Evolutionary conservation across 441 rosid genomes (phyloP).

Genomic region (Kokia cookei): DNA sequence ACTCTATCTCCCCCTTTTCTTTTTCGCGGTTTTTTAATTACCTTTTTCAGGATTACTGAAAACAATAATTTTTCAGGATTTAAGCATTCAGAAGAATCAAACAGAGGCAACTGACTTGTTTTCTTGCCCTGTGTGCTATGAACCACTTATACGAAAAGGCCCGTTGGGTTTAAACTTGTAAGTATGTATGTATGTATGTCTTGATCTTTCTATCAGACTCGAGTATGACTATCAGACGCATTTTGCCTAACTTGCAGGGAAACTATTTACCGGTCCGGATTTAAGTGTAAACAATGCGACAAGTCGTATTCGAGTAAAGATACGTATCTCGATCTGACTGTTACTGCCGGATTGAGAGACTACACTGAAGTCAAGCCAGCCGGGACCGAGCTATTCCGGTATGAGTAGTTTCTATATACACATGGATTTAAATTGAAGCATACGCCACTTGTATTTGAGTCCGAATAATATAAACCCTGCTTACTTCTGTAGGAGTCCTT

Average conservation of each 20-base stretch:
- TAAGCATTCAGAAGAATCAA: slow-evolving; percentile 25
- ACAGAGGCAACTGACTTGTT: slow-evolving; percentile 47
- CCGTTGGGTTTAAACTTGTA: slow-evolving; percentile 90
- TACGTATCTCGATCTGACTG: slow-evolving; percentile 72
- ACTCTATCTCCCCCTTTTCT: not conserved
- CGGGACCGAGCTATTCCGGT: slow-evolving; percentile 79
- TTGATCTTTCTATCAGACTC: not conserved
- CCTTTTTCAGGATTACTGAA: not conserved
- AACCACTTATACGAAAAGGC: slow-evolving; percentile 81
- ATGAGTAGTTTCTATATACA: not conserved
- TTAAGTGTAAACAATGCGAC: slow-evolving; percentile 71
- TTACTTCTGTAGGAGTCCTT: slow-evolving; percentile 61
- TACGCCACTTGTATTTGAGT: not conserved
- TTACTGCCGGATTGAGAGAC: slow-evolving; percentile 60
- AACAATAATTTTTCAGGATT: slow-evolving; percentile 26
- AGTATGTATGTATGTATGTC: slow-evolving; percentile 7
- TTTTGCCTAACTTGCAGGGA: slow-evolving; percentile 34
- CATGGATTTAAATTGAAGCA: not conserved
- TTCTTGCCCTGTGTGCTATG: slow-evolving; percentile 81
- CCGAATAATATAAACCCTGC: not conserved
- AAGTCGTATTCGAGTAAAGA: slow-evolving; percentile 83
- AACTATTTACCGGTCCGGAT: slow-evolving; percentile 84
- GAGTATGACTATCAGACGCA: not conserved
- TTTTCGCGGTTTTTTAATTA: not conserved
- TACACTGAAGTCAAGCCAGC: slow-evolving; percentile 66